These are phyloP conservation scores for Lophium mytilinum DNA, from an alignment of 495 filamentous ascomycete species.

Conservation along the genomic window DNA sequence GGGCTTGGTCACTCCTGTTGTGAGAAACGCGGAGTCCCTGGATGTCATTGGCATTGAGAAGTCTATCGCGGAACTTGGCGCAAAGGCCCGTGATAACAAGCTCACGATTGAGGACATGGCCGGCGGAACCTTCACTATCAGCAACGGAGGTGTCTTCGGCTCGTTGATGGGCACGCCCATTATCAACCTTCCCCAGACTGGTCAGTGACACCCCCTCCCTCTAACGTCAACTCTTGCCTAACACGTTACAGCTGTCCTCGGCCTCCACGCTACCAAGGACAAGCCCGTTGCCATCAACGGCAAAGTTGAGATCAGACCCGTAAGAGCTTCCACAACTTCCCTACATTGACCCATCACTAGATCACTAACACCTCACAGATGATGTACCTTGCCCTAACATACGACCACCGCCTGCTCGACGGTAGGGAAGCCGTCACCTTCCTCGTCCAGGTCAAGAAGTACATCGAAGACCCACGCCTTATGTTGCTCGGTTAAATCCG, in stretches of 20 bases:
- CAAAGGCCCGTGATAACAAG: conserved; percentile 96
- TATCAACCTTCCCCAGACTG: conserved; percentile 92
- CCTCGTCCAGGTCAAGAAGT: conserved; percentile 82
- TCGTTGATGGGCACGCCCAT: conserved; percentile 97
- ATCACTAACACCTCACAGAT: conserved; percentile 46
- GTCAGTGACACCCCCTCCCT: conserved; percentile 28
- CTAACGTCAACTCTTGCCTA: conserved; percentile 11
- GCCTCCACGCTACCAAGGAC: conserved; percentile 97
- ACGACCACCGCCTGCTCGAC: conserved; percentile 92
- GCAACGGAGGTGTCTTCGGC: conserved; percentile 75
- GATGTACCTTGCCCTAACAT: conserved; percentile 98
- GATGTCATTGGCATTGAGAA: conserved; percentile 86
- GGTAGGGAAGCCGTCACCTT: conserved; percentile 96
- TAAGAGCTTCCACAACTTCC: conserved; percentile 31
- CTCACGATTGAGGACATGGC: conserved; percentile 99
- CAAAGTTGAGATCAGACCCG: conserved; percentile 83
- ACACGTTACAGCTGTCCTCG: conserved; percentile 62
- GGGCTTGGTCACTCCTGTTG: conserved; percentile 92
- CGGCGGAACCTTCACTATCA: conserved; percentile 97
- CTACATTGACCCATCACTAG: neutral
- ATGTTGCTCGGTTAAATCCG: conserved; percentile 58
- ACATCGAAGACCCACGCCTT: conserved; percentile 89
- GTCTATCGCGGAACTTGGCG: conserved; percentile 85
- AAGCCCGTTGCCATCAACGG: conserved; percentile 83
- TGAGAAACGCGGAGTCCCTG: conserved; percentile 83